phyloP scores from a whole-genome alignment of 2,329 filamentous ascomycete genomes.

The Teratosphaeria gauchensis region DNA sequence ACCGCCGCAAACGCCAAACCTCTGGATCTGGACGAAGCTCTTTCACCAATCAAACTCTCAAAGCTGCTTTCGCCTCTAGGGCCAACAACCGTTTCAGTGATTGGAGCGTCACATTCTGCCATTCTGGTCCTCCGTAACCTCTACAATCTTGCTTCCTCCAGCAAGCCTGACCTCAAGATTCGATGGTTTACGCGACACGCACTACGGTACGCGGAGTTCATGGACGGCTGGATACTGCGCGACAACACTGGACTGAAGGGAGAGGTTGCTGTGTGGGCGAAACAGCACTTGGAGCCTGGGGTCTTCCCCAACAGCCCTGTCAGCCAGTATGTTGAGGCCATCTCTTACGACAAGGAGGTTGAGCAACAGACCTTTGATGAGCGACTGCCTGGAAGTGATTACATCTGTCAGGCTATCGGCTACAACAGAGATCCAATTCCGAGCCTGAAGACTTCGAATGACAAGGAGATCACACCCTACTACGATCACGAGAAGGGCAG shows the following conservation, averaged over 20 bases:
- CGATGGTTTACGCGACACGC: slow-evolving; percentile 54
- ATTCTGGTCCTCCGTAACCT: slow-evolving; percentile 55
- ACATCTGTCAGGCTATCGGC: slow-evolving; percentile 51
- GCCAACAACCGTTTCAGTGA: slow-evolving; percentile 42
- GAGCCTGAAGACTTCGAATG: slow-evolving; percentile 28
- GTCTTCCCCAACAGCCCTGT: slow-evolving; percentile 37
- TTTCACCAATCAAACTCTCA: slow-evolving; percentile 44
- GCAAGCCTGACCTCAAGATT: slow-evolving; percentile 45
- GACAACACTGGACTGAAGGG: slow-evolving; percentile 60
- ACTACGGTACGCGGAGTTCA: slow-evolving; percentile 52
- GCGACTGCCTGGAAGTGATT: slow-evolving; percentile 42
- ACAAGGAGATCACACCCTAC: slow-evolving; percentile 21
- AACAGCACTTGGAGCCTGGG: slow-evolving; percentile 47
- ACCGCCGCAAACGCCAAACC: slow-evolving; percentile 30
- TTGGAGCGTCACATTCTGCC: slow-evolving; percentile 55
- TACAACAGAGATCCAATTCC: slow-evolving; percentile 45
- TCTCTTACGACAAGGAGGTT: slow-evolving; percentile 37
- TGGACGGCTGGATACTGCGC: slow-evolving; percentile 53
- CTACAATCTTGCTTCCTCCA: slow-evolving; percentile 41
- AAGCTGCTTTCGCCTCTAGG: slow-evolving; percentile 30
- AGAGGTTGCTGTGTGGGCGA: slow-evolving; percentile 49
- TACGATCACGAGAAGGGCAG: slow-evolving; percentile 39
- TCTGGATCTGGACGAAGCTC: slow-evolving; percentile 46
- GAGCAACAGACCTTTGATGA: slow-evolving; percentile 38
- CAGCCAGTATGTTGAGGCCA: slow-evolving; percentile 30